These are phyloP conservation scores for Yamadazyma trypodendri DNA, from an alignment of 1,139 yeast genomes.

Conservation along the genomic window DNA sequence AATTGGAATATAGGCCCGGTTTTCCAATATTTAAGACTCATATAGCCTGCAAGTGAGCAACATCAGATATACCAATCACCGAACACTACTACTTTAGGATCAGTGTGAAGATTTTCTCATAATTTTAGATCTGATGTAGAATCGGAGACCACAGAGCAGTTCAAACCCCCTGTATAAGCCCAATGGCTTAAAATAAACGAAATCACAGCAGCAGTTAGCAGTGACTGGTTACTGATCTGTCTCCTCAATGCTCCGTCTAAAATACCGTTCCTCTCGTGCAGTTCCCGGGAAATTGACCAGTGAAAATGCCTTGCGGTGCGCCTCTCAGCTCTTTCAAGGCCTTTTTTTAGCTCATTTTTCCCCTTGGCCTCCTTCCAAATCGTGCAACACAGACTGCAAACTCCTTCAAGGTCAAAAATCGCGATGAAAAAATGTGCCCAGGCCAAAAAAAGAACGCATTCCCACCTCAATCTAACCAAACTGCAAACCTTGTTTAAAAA, in stretches of 20 bases:
- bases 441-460: slow-evolving; percentile 1
- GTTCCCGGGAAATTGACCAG: background rate
- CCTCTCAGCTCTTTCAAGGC: background rate
- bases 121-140: too few relatives aligned
- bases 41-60: too few relatives aligned
- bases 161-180: background rate
- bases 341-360: background rate
- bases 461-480: background rate
- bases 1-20: too few relatives aligned
- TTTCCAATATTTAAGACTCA: too few relatives aligned
- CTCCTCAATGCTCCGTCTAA: background rate
- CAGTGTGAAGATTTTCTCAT: background rate
- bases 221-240: background rate
- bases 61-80: too few relatives aligned
- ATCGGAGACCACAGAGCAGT: too few relatives aligned
- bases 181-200: background rate
- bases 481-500: background rate
- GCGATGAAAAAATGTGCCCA: background rate
- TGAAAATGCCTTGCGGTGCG: background rate
- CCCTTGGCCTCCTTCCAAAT: background rate
- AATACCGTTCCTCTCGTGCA: slow-evolving; percentile 1
- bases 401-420: slow-evolving; percentile 1
- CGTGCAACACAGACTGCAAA: background rate
- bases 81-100: too few relatives aligned
- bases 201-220: background rate